A percentile compares a stretch with the other conserved stretches of the same genome.
Evolutionary conservation across 1,139 yeast genomes (phyloP).

Genomic region (Lodderomyces oxycetoniae): DNA sequence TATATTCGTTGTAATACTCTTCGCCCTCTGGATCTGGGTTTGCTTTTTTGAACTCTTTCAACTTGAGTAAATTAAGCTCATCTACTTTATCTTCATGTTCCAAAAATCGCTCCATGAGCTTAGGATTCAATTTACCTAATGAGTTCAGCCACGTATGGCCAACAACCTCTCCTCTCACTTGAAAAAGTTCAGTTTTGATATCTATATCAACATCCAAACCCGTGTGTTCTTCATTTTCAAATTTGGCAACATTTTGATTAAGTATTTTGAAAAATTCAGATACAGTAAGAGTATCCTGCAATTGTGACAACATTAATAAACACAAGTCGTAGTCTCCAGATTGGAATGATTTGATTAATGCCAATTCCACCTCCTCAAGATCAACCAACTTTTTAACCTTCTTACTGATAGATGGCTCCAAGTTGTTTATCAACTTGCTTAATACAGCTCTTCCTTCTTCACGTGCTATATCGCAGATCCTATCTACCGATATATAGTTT

Average conservation of each 20-base stretch:
- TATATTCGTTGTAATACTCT: slow-evolving; percentile 25
- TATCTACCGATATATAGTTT: slow-evolving; percentile 51
- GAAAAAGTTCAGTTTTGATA: slow-evolving; percentile 17
- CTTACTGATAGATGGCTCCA: slow-evolving; percentile 62
- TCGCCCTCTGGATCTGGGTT: slow-evolving; percentile 10
- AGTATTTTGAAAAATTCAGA: slow-evolving; percentile 40
- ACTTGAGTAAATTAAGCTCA: slow-evolving; percentile 21
- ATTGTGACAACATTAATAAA: slow-evolving; percentile 51
- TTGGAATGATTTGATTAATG: slow-evolving; percentile 64
- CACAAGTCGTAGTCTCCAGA: slow-evolving; percentile 64
- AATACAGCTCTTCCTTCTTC: slow-evolving; percentile 76
- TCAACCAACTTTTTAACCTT: slow-evolving; percentile 63
- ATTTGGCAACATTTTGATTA: slow-evolving; percentile 32
- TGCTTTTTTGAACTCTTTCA: slow-evolving; percentile 16
- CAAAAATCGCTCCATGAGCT: slow-evolving; percentile 27
- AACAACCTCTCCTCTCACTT: slow-evolving; percentile 38
- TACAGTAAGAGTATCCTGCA: slow-evolving; percentile 37
- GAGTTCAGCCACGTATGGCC: slow-evolving; percentile 38
- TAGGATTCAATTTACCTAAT: slow-evolving; percentile 24
- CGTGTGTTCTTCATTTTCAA: slow-evolving; percentile 8
- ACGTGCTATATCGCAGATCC: slow-evolving; percentile 65
- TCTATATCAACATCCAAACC: slow-evolving; percentile 13
- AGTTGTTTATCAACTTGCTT: slow-evolving; percentile 59
- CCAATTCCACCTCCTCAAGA: slow-evolving; percentile 70
- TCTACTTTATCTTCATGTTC: slow-evolving; percentile 31